A percentile compares a stretch with the other conserved stretches of the same genome.
Evolutionary conservation across 495 filamentous ascomycete genomes (phyloP).

Genomic region (Chaetomium tenue): DNA sequence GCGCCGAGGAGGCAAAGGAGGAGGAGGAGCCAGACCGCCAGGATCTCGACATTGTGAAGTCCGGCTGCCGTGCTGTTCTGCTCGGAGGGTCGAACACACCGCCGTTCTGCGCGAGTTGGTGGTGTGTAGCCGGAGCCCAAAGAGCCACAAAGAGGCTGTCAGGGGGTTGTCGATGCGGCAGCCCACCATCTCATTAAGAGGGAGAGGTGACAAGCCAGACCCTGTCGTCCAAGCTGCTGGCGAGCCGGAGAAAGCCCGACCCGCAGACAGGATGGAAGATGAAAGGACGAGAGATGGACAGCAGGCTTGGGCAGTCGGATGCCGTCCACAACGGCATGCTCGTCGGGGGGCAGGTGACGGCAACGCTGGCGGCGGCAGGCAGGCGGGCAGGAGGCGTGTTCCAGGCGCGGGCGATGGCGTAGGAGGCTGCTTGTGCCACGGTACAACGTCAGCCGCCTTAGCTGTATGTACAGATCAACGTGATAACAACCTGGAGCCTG

Average conservation of each 20-base stretch:
- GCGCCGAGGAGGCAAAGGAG: conserved; percentile 38
- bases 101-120: conserved; percentile 8
- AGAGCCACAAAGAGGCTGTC: conserved; percentile 15
- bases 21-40: conserved; percentile 38
- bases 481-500: background rate
- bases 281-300: background rate
- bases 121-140: conserved; percentile 14
- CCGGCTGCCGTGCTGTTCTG: background rate
- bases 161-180: conserved; percentile 5
- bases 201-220: conserved; percentile 10
- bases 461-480: background rate
- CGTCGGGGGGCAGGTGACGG: background rate
- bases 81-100: conserved; percentile 9
- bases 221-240: conserved; percentile 2
- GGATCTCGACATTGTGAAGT: conserved; percentile 33
- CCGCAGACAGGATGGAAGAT: background rate
- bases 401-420: conserved; percentile 15
- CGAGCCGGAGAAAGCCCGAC: background rate
- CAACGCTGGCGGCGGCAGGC: conserved; percentile 10
- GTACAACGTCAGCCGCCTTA: conserved; percentile 10
- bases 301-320: background rate
- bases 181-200: conserved; percentile 12
- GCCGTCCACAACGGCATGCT: conserved; percentile 12
- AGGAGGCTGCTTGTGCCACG: conserved; percentile 17
- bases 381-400: background rate